Percentiles rank a stretch among this genome's conserved stretches.
Conservation (phyloP, 148 eudicot genomes). For the Drosera capensis region DNA sequence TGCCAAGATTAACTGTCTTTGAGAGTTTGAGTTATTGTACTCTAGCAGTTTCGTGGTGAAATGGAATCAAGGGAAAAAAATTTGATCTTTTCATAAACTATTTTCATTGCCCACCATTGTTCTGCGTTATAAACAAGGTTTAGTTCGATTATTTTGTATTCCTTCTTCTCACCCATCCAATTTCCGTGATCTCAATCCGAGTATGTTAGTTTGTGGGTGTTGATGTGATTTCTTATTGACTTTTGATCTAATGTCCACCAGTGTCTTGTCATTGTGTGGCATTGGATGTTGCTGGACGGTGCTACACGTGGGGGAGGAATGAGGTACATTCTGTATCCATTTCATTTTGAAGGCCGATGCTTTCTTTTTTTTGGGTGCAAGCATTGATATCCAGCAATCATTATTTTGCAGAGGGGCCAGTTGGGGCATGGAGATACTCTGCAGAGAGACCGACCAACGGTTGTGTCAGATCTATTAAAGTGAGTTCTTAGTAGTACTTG, state of each 20-base stretch:
- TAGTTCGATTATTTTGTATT: no score
- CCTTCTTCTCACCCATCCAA: no score
- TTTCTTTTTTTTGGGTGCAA: slow-evolving; percentile 1
- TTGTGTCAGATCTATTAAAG: slow-evolving; percentile 73
- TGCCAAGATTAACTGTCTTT: no score
- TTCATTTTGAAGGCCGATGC: slow-evolving; percentile 2
- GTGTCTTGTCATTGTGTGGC: slow-evolving; percentile 97
- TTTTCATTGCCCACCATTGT: no score
- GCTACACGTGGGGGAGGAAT: slow-evolving; percentile 97
- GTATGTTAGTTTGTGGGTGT: neutral
- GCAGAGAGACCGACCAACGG: slow-evolving; percentile 88
- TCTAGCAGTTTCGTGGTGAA: no score
- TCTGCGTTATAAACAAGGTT: no score
- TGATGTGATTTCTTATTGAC: no score
- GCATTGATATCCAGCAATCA: slow-evolving; percentile 5
- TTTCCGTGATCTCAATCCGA: no score
- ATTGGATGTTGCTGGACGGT: slow-evolving; percentile 84
- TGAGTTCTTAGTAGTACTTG: slow-evolving; percentile 15
- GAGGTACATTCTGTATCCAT: slow-evolving; percentile 42
- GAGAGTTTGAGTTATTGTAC: no score
- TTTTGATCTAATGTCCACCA: slow-evolving; percentile 19
- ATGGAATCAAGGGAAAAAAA: no score
- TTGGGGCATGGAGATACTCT: slow-evolving; percentile 92
- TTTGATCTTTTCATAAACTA: no score
- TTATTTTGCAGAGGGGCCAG: slow-evolving; percentile 73